phyloP scores from a whole-genome alignment of 2,329 filamentous ascomycete genomes.

The Pezicula neosporulosa region DNA sequence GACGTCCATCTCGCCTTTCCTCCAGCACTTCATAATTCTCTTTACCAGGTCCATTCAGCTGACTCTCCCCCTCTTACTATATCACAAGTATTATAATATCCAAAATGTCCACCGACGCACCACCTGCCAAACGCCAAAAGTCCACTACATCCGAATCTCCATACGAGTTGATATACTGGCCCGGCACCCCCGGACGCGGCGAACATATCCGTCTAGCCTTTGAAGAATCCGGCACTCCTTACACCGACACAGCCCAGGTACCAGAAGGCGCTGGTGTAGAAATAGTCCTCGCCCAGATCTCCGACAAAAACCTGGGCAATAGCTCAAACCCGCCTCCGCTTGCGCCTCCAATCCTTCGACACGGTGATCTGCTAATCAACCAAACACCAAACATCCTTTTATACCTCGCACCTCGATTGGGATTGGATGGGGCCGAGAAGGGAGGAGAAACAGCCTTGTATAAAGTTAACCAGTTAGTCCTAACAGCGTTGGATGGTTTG shows the following conservation, averaged over 20 bases:
- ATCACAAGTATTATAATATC: too few species aligned
- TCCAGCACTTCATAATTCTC: too few species aligned
- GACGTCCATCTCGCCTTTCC: too few species aligned
- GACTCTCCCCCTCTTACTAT: too few species aligned
- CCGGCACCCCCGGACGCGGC: conserved; percentile 63
- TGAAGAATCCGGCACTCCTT: conserved; percentile 63
- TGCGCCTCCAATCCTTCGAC: conserved; percentile 62
- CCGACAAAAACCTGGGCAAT: conserved; percentile 42
- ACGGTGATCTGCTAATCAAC: conserved; percentile 53
- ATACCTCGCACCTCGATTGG: conserved; percentile 51
- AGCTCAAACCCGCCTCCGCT: conserved; percentile 59
- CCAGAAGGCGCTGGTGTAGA: conserved; percentile 44
- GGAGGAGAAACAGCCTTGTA: conserved; percentile 41
- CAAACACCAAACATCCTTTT: conserved; percentile 73
- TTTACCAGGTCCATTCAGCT: too few species aligned
- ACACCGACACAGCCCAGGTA: conserved; percentile 56
- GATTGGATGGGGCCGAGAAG: conserved; percentile 18
- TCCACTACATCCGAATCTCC: conserved; percentile 34
- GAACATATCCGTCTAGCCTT: conserved; percentile 71
- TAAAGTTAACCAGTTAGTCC: conserved; percentile 57
- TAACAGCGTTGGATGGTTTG: conserved; percentile 67
- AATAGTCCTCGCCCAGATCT: conserved; percentile 45
- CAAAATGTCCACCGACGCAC: neutral
- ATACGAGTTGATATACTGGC: conserved; percentile 20
- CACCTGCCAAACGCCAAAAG: conserved; percentile 33